These are phyloP conservation scores for Phialophora tarda DNA, from an alignment of 2,329 filamentous ascomycete genomes.

Conservation along the genomic window DNA sequence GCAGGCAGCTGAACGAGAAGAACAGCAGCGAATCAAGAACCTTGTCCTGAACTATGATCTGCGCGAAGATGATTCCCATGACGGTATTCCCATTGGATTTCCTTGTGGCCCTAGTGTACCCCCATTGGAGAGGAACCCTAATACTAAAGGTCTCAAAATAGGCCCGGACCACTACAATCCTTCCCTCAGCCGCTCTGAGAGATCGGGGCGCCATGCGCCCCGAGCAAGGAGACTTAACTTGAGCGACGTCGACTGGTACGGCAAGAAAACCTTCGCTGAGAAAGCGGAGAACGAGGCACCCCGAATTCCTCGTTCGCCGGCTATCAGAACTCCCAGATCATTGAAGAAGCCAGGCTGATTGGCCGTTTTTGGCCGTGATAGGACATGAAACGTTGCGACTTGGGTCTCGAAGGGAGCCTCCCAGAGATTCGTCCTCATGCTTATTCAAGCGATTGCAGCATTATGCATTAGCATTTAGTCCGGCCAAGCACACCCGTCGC, in stretches of 20 bases:
- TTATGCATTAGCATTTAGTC: background rate
- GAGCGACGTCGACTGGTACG: slow-evolving; percentile 97
- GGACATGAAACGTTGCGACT: slow-evolving; percentile 24
- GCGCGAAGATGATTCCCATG: slow-evolving; percentile 77
- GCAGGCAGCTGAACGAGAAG: slow-evolving; percentile 91
- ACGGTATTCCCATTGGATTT: slow-evolving; percentile 65
- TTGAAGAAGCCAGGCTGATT: slow-evolving; percentile 41
- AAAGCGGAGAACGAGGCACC: slow-evolving; percentile 19
- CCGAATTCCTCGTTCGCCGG: slow-evolving; percentile 17
- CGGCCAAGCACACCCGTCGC: background rate
- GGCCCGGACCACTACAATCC: slow-evolving; percentile 50
- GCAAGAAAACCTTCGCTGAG: slow-evolving; percentile 24
- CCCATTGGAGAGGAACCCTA: slow-evolving; percentile 40
- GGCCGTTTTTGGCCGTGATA: slow-evolving; percentile 27
- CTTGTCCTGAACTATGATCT: slow-evolving; percentile 96
- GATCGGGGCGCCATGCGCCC: slow-evolving; percentile 72
- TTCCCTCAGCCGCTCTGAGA: slow-evolving; percentile 54
- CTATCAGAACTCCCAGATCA: slow-evolving; percentile 11
- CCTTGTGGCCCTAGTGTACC: slow-evolving; percentile 50
- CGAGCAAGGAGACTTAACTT: slow-evolving; percentile 89
- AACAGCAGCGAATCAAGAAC: slow-evolving; percentile 98
- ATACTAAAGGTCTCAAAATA: slow-evolving; percentile 46
- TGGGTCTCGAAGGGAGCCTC: background rate
- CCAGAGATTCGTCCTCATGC: background rate
- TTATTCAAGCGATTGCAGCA: slow-evolving; percentile 3